A percentile compares a stretch with the other conserved stretches of the same genome.
phyloP scores from a whole-genome alignment of 768 basidiomycete genomes.

The Suillus discolor region DNA sequence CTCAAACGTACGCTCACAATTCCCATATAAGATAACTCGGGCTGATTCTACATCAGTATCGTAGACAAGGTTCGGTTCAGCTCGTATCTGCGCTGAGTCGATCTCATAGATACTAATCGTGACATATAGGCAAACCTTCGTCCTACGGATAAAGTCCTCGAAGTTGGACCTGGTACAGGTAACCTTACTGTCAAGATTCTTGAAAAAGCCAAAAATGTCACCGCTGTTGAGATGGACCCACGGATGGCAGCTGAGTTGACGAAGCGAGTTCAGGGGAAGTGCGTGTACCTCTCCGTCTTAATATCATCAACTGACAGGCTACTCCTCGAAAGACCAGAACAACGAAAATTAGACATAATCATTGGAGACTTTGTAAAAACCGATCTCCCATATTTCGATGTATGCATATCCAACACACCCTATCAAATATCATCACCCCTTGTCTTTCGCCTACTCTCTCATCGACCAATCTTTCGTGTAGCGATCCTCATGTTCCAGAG shows the following conservation, averaged over 20 bases:
- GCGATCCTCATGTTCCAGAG: slow-evolving; percentile 99
- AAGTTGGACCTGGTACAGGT: slow-evolving; percentile 97
- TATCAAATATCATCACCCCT: slow-evolving; percentile 99
- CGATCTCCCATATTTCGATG: slow-evolving; percentile 98
- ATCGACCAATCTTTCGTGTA: slow-evolving; percentile 90
- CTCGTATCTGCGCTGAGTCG: background rate
- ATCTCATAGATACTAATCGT: slow-evolving; percentile 9
- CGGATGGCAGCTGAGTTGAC: slow-evolving; percentile 98
- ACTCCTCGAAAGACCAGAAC: slow-evolving; percentile 71
- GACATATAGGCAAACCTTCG: slow-evolving; percentile 76
- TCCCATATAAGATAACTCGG: slow-evolving; percentile 22
- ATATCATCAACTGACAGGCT: background rate
- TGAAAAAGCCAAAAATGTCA: slow-evolving; percentile 90
- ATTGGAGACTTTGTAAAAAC: slow-evolving; percentile 99
- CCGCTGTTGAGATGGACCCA: slow-evolving; percentile 97
- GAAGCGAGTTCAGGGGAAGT: slow-evolving; percentile 98
- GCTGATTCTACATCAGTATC: slow-evolving; percentile 42
- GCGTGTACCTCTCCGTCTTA: slow-evolving; percentile 38
- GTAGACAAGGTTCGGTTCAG: slow-evolving; percentile 54
- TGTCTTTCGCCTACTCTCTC: slow-evolving; percentile 94
- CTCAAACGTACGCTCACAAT: slow-evolving; percentile 69
- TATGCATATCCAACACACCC: slow-evolving; percentile 98
- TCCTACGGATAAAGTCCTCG: slow-evolving; percentile 93
- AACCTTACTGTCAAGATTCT: slow-evolving; percentile 94
- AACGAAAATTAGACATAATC: slow-evolving; percentile 91